Base-by-base conservation (phyloP, 2,329 filamentous ascomycete genomes). In the Neonectria faginata region DNA sequence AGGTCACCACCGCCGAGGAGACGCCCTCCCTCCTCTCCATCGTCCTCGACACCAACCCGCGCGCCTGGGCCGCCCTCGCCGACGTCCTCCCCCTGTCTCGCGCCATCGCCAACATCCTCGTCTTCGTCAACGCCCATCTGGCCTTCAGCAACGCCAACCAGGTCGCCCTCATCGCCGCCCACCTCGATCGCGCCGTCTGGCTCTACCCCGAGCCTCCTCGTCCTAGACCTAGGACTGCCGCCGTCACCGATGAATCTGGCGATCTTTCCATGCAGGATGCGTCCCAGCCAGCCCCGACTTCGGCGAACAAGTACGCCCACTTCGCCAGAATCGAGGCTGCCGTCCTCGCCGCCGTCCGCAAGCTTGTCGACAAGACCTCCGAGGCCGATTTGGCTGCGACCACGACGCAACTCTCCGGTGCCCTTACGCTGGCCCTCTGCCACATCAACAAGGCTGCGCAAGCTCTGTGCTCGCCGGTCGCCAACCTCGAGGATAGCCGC, bases 71-170 rank as follows among this genome's bases (percentile, higher is more conserved):
- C 7, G 85, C 92, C 65, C 87, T 98, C 48, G 85, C 90, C 65
- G 81, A 88, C 61, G 88, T 87, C 33, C 89, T 98, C 8, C 89
- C 95, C 29, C 87, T 99, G 65, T 92, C 92, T 54, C 91, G 91
- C 74, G 93, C 93, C 66, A 85, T 99, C 65, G 93, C 95, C 66
- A 89, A 95, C 80, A 87, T 98, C 68, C 90, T 98, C 74, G 91
- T 99, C 82, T 98, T 97, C 81, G 90, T 97, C 81, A 98, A 99
- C 79, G 93, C 95, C 60, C 97, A 99, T 77, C 87, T 99, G 33
- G 94, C 96, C 70, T 94, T 95, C 77, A 97, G 94, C 80, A 95
- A 96, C 79, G 89, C 92, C 59, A 98, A 98, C 80, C 92, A 95
- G 78, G 92, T 98, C 53, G 94, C 94, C 66, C 88, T 99, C 16